phyloP scores from a whole-genome alignment of 805 yeast species.

The Pichia deserticola region DNA sequence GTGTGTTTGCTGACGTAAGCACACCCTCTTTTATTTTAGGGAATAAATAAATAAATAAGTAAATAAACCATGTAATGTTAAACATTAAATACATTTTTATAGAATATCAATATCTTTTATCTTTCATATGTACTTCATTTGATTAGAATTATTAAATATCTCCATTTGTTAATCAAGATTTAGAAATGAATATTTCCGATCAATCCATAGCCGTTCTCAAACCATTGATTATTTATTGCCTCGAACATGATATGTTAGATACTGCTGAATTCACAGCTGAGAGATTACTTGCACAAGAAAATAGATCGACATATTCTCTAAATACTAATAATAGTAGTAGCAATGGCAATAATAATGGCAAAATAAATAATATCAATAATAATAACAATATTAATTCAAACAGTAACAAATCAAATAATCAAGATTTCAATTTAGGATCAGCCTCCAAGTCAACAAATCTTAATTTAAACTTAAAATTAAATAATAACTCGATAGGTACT shows the following conservation, averaged over 20 bases:
- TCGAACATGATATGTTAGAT: conserved; percentile 59
- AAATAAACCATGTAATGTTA: too few species aligned
- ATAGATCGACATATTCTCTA: neutral
- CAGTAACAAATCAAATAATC: neutral
- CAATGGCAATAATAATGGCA: neutral
- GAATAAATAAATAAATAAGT: too few species aligned
- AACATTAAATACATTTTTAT: too few species aligned
- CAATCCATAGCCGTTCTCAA: conserved; percentile 21
- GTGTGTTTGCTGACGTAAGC: too few species aligned
- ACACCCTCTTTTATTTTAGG: too few species aligned
- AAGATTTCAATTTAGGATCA: too few species aligned
- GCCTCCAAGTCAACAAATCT: too few species aligned
- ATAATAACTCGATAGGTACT: neutral
- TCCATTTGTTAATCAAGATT: too few species aligned
- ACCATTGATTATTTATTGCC: conserved; percentile 55
- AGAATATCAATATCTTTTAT: too few species aligned
- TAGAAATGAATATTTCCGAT: neutral
- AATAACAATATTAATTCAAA: neutral
- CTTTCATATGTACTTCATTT: too few species aligned
- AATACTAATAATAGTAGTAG: neutral
- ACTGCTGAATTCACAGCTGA: conserved; percentile 89
- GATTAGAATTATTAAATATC: neutral
- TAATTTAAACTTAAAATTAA: neutral
- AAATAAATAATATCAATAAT: too few species aligned
- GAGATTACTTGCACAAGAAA: conserved; percentile 53